These are phyloP conservation scores for Oryza rufipogon DNA, from an alignment of 176 grass and related monocot genomes.

Conservation along the genomic window DNA sequence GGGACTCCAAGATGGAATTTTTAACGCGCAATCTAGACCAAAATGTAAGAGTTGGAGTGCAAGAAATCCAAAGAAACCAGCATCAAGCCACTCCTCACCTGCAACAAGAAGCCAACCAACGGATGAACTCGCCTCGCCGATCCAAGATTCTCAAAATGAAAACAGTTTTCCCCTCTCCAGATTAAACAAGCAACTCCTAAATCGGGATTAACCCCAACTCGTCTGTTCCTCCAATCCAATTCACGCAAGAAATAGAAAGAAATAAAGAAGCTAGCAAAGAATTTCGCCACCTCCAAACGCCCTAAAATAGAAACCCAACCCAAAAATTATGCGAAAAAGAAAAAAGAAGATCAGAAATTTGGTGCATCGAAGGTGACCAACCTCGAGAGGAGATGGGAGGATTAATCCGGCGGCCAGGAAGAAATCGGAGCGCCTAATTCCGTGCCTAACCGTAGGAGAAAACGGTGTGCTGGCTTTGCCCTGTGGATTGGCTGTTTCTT, in stretches of 20 bases:
- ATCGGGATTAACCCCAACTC: slow-evolving; percentile 1
- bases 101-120: slow-evolving; percentile 36
- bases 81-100: slow-evolving; percentile 19
- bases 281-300: slow-evolving; percentile 22
- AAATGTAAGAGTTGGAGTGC: slow-evolving; percentile 8
- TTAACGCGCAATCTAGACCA: neutral
- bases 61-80: slow-evolving; percentile 23
- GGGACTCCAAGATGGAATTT: neutral
- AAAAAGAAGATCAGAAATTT: slow-evolving; percentile 12
- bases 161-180: neutral
- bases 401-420: slow-evolving; percentile 13
- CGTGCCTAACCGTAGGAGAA: slow-evolving; percentile 30
- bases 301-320: slow-evolving; percentile 36
- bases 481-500: slow-evolving; percentile 43
- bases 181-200: neutral
- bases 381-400: slow-evolving; percentile 8
- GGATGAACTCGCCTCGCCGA: slow-evolving; percentile 1
- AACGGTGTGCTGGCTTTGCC: slow-evolving; percentile 44
- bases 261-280: neutral
- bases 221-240: slow-evolving; percentile 6
- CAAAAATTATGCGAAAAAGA: slow-evolving; percentile 14
- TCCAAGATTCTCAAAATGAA: slow-evolving; percentile 7
- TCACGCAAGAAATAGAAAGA: neutral
- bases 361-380: slow-evolving; percentile 18
- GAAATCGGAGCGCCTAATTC: slow-evolving; percentile 32